These are phyloP conservation scores for Clavispora santaluciae DNA, from an alignment of 805 yeast species.

Conservation along the genomic window DNA sequence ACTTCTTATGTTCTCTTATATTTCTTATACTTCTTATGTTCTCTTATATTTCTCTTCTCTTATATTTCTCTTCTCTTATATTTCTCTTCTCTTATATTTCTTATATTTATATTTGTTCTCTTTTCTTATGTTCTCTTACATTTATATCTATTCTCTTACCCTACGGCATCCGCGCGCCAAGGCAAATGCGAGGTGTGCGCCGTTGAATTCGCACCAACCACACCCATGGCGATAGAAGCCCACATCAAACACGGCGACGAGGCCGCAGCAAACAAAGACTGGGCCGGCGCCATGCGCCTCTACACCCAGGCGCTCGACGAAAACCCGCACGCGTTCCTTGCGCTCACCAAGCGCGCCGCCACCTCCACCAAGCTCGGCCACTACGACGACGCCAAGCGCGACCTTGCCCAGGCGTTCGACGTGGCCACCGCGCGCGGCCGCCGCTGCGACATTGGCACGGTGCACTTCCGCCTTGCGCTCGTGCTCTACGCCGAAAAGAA, in stretches of 20 bases:
- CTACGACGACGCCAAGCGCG: slow-evolving; percentile 44
- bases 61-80: not conserved
- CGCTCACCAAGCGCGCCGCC: slow-evolving; percentile 46
- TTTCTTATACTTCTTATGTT: not conserved
- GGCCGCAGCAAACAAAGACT: slow-evolving; percentile 29
- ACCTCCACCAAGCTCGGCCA: slow-evolving; percentile 44
- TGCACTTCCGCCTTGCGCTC: slow-evolving; percentile 47
- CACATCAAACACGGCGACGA: slow-evolving; percentile 32
- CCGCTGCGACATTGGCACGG: slow-evolving; percentile 41
- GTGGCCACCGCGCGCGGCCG: slow-evolving; percentile 45
- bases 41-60: not conserved
- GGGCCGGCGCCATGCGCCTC: slow-evolving; percentile 38
- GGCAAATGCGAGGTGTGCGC: not conserved
- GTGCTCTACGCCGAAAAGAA: slow-evolving; percentile 41
- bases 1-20: not conserved
- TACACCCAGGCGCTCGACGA: slow-evolving; percentile 38
- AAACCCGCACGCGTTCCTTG: slow-evolving; percentile 42
- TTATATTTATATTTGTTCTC: not conserved
- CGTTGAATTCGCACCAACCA: not conserved
- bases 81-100: too few relatives aligned
- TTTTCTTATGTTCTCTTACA: not conserved
- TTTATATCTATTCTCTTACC: too few relatives aligned
- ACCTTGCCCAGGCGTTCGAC: slow-evolving; percentile 40
- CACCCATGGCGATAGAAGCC: slow-evolving; percentile 34
- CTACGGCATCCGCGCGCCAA: too few relatives aligned